Conservation (phyloP, 352 stramenopile genomes). For the Phytophthora idaei region DNA sequence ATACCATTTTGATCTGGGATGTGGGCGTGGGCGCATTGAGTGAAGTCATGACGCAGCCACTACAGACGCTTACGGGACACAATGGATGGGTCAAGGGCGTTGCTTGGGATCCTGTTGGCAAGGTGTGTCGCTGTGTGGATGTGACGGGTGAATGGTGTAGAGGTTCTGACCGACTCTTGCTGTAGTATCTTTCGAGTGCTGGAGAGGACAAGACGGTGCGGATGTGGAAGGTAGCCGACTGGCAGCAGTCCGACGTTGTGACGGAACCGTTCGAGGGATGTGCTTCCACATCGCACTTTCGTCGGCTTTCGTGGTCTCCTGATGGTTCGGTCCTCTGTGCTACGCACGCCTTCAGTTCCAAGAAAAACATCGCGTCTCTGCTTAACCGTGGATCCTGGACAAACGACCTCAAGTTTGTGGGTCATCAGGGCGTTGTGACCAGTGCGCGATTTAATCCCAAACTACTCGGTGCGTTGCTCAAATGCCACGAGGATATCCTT, state of each 20-base stretch:
- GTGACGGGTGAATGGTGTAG: not conserved
- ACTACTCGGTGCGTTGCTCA: slow-evolving; percentile 54
- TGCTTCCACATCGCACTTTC: slow-evolving; percentile 84
- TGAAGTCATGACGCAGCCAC: slow-evolving; percentile 79
- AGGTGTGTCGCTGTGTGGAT: slow-evolving; percentile 37
- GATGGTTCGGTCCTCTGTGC: slow-evolving; percentile 81
- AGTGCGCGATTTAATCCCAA: slow-evolving; percentile 85
- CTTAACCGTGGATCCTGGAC: slow-evolving; percentile 78
- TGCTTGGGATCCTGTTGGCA: slow-evolving; percentile 87
- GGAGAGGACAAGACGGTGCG: slow-evolving; percentile 88
- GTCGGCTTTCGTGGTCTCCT: slow-evolving; percentile 83
- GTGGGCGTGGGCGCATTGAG: slow-evolving; percentile 57
- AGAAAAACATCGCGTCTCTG: slow-evolving; percentile 86
- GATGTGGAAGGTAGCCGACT: slow-evolving; percentile 84
- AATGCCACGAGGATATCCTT: not conserved
- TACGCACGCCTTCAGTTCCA: slow-evolving; percentile 87
- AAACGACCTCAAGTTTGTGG: slow-evolving; percentile 89
- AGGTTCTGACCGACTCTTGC: not conserved
- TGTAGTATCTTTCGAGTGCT: slow-evolving; percentile 82
- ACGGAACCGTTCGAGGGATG: slow-evolving; percentile 78
- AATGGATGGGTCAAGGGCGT: slow-evolving; percentile 90
- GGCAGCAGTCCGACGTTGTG: slow-evolving; percentile 70
- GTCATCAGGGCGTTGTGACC: slow-evolving; percentile 80
- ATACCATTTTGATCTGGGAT: slow-evolving; percentile 88
- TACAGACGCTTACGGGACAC: slow-evolving; percentile 79